Conservation (phyloP, 1,139 yeast species). For the Lizanozyma gosingica region DNA sequence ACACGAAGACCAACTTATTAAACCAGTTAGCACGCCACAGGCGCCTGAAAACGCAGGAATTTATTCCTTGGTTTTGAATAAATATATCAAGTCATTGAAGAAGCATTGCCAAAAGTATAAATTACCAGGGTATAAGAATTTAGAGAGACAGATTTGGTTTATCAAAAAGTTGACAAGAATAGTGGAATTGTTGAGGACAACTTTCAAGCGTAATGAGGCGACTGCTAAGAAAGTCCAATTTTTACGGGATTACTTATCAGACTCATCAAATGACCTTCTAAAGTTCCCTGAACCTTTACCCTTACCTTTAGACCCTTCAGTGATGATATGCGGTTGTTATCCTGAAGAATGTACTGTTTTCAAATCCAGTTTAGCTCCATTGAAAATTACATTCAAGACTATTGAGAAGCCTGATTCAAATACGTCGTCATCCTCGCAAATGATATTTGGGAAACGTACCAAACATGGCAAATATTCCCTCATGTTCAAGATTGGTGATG, state of each 20-base stretch:
- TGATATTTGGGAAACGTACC: slow-evolving; percentile 25
- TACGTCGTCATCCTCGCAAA: slow-evolving; percentile 17
- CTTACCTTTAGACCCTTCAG: slow-evolving; percentile 64
- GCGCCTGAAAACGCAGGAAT: slow-evolving; percentile 9
- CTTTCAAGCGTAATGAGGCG: slow-evolving; percentile 37
- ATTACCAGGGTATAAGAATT: slow-evolving; percentile 27
- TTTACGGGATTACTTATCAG: slow-evolving; percentile 31
- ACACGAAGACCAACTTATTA: slow-evolving; percentile 52
- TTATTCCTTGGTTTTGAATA: slow-evolving; percentile 29
- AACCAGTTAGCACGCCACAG: slow-evolving; percentile 4
- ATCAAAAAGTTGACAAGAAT: slow-evolving; percentile 33
- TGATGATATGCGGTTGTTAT: slow-evolving; percentile 62
- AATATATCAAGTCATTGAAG: slow-evolving; percentile 31
- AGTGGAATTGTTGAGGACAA: slow-evolving; percentile 30
- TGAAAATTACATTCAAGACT: slow-evolving; percentile 72
- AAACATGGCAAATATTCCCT: slow-evolving; percentile 59
- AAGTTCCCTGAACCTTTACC: slow-evolving; percentile 47
- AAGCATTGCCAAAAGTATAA: slow-evolving; percentile 20
- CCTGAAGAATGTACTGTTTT: slow-evolving; percentile 81
- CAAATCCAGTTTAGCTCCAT: slow-evolving; percentile 82
- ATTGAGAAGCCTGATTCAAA: slow-evolving; percentile 13
- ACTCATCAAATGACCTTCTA: slow-evolving; percentile 30
- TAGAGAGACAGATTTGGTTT: slow-evolving; percentile 38
- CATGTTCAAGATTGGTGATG: slow-evolving; percentile 96
- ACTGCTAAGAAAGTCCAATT: slow-evolving; percentile 36